Conservation (phyloP, 768 basidiomycete species). For the Sporobolomyces pararoseus region DNA sequence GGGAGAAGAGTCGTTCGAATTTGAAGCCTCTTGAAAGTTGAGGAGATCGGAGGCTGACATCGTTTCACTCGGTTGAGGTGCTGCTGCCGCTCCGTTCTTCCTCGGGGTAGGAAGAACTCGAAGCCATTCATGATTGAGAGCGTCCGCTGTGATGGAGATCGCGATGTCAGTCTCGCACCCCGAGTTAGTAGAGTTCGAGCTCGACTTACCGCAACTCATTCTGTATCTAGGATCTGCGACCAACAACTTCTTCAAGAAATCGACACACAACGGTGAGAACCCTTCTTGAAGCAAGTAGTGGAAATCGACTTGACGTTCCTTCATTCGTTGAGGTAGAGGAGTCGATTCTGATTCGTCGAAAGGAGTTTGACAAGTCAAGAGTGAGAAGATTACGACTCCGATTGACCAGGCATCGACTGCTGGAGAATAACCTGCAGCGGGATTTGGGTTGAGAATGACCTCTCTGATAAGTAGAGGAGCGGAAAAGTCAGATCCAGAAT, state of each 20-base stretch:
- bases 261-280: slow-evolving; percentile 57
- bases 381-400: slow-evolving; percentile 84
- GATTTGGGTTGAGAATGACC: slow-evolving; percentile 69
- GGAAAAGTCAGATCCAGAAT: neutral
- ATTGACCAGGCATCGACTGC: slow-evolving; percentile 95
- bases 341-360: slow-evolving; percentile 72
- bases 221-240: slow-evolving; percentile 62
- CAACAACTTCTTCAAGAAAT: slow-evolving; percentile 68
- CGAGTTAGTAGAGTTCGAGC: neutral
- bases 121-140: slow-evolving; percentile 77
- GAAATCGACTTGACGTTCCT: slow-evolving; percentile 64
- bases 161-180: neutral
- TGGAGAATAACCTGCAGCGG: slow-evolving; percentile 68
- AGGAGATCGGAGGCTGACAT: slow-evolving; percentile 9
- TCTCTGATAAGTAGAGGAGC: slow-evolving; percentile 22
- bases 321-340: slow-evolving; percentile 61
- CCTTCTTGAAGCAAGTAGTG: slow-evolving; percentile 51
- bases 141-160: slow-evolving; percentile 49
- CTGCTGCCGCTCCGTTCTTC: neutral
- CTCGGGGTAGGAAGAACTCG: neutral
- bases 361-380: slow-evolving; percentile 61
- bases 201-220: slow-evolving; percentile 60
- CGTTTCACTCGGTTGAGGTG: neutral
- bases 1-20: neutral
- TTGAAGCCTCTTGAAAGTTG: neutral